A percentile compares a stretch with the other conserved stretches of the same genome.
phyloP scores from a whole-genome alignment of 768 basidiomycete species.

The Podaxis sp. region DNA sequence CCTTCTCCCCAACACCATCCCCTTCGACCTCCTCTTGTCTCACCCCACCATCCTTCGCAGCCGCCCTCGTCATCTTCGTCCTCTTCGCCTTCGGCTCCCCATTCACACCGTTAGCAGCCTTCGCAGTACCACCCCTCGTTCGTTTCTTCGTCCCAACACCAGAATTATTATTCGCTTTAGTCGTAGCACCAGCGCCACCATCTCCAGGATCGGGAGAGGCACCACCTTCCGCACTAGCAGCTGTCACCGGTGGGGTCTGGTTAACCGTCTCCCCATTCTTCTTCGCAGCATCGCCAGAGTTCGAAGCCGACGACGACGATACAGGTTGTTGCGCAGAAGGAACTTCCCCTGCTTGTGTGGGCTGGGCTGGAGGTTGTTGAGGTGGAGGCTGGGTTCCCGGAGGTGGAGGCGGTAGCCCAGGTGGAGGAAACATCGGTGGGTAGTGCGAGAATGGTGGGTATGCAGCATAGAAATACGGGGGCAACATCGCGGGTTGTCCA shows the following conservation, averaged over 20 bases:
- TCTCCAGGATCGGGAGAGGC: background rate
- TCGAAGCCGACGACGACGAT: background rate
- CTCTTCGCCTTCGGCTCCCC: constrained; percentile 14
- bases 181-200: constrained; percentile 11
- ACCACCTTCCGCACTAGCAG: background rate
- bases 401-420: constrained; percentile 15
- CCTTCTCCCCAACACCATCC: constrained; percentile 5
- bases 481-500: constrained; percentile 33
- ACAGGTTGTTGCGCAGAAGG: background rate
- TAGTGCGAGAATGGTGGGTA: constrained; percentile 34
- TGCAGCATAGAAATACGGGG: constrained; percentile 33
- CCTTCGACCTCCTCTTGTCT: background rate
- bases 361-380: constrained; percentile 1
- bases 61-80: constrained; percentile 7
- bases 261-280: constrained; percentile 20
- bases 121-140: background rate
- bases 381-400: constrained; percentile 16
- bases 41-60: background rate
- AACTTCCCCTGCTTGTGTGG: background rate
- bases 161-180: constrained; percentile 8
- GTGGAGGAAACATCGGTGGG: constrained; percentile 30
- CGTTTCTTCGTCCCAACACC: constrained; percentile 12
- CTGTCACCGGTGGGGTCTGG: constrained; percentile 11
- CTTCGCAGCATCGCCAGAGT: background rate
- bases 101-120: constrained; percentile 4